phyloP scores from a whole-genome alignment of 441 rosid species.

The Mallotus repandus region DNA sequence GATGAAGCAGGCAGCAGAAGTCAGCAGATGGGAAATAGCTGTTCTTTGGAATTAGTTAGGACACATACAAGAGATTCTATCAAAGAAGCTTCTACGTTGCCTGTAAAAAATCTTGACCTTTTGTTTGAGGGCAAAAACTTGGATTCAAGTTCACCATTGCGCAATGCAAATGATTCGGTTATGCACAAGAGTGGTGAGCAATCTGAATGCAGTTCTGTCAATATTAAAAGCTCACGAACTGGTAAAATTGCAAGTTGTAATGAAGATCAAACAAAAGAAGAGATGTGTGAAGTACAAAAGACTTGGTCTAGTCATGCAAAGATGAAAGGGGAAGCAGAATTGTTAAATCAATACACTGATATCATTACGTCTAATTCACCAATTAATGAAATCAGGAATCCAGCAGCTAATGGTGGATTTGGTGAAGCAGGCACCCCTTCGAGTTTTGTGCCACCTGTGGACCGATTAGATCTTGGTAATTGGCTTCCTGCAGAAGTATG shows the following conservation, averaged over 20 bases:
- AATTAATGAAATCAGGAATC: slow-evolving; percentile 35
- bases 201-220: slow-evolving; percentile 39
- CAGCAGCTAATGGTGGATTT: slow-evolving; percentile 33
- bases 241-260: slow-evolving; percentile 25
- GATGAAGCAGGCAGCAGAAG: slow-evolving; percentile 46
- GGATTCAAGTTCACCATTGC: slow-evolving; percentile 31
- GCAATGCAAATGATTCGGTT: slow-evolving; percentile 28
- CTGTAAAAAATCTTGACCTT: slow-evolving; percentile 83
- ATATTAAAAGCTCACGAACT: slow-evolving; percentile 29
- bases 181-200: slow-evolving; percentile 32
- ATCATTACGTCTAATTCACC: slow-evolving; percentile 33
- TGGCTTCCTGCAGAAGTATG: slow-evolving; percentile 94
- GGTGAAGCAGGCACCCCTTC: slow-evolving; percentile 71
- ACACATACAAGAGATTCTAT: slow-evolving; percentile 37
- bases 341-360: slow-evolving; percentile 33
- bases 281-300: slow-evolving; percentile 32
- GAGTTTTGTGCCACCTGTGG: slow-evolving; percentile 49
- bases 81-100: slow-evolving; percentile 59
- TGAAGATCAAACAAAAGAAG: slow-evolving; percentile 33
- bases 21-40: slow-evolving; percentile 30
- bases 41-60: slow-evolving; percentile 40
- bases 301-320: slow-evolving; percentile 25
- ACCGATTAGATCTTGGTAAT: slow-evolving; percentile 50
- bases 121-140: slow-evolving; percentile 57
- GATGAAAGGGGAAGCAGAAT: slow-evolving; percentile 31